Evolutionary conservation across 108 stramenopile species (phyloP).

Genomic region (Parietichytrium sp.): DNA sequence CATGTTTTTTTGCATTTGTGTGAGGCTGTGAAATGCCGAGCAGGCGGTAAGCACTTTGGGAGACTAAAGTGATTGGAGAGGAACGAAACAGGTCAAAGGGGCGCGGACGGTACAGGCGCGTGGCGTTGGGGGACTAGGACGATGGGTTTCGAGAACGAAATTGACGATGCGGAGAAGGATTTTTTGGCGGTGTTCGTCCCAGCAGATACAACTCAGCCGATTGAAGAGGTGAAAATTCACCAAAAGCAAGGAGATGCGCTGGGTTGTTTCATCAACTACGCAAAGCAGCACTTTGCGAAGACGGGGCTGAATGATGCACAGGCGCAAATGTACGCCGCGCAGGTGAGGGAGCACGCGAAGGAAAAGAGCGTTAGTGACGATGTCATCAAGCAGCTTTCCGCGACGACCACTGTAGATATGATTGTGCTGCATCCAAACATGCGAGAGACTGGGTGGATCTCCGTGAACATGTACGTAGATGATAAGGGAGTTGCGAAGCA

Average conservation of each 20-base stretch:
- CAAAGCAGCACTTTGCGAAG: constrained; percentile 27
- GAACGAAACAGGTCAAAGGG: too few species aligned
- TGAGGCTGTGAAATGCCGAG: too few species aligned
- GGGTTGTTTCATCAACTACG: constrained; percentile 6
- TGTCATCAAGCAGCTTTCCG: constrained; percentile 7
- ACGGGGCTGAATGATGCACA: not conserved
- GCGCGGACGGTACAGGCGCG: too few species aligned
- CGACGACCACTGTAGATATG: constrained; percentile 22
- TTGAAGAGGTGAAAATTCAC: not conserved
- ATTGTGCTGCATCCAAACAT: constrained; percentile 28
- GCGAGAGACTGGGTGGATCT: not conserved
- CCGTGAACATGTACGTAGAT: constrained; percentile 25
- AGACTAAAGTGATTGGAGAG: too few species aligned
- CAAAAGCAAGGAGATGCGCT: constrained; percentile 20
- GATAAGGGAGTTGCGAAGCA: constrained; percentile 35
- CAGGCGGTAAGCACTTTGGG: too few species aligned
- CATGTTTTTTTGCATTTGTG: too few species aligned
- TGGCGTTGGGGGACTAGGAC: too few species aligned
- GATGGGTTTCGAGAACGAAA: too few species aligned
- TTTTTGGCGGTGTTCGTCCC: constrained; percentile 23
- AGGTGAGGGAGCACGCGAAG: constrained; percentile 36
- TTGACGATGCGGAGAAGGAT: constrained; percentile 20
- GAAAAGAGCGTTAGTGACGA: not conserved
- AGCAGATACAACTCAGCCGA: not conserved
- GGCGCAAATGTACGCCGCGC: not conserved